Evolutionary conservation across 306 rosid genomes (phyloP).

Genomic region (Chamaecrista fasciculata): DNA sequence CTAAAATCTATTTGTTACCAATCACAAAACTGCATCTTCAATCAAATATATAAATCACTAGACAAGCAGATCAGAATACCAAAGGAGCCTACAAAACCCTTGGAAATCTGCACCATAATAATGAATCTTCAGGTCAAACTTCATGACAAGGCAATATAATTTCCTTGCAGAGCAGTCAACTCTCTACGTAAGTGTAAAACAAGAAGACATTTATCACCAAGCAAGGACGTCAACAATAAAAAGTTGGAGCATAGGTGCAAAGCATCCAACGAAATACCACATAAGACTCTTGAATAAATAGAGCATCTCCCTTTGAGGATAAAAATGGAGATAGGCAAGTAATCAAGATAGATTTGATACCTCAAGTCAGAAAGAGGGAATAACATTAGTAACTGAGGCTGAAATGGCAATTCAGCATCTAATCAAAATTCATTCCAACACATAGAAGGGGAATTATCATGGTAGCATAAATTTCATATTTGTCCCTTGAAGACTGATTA

Average conservation of each 20-base stretch:
- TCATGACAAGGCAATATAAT: neutral
- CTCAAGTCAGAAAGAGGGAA: neutral
- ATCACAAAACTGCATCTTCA: slow-evolving; percentile 2
- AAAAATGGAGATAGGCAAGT: neutral
- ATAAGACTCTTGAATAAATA: neutral
- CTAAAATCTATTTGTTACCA: neutral
- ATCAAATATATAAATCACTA: neutral
- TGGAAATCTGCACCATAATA: neutral
- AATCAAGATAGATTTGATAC: neutral
- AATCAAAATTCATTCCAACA: slow-evolving; percentile 1
- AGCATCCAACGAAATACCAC: neutral
- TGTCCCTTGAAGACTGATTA: neutral
- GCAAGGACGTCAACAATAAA: neutral
- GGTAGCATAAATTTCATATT: slow-evolving; percentile 16
- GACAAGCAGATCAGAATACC: neutral
- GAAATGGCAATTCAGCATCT: slow-evolving; percentile 11
- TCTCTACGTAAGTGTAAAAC: neutral
- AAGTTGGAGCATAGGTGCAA: neutral
- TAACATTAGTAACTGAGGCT: neutral
- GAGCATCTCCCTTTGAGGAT: neutral
- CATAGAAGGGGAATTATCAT: neutral
- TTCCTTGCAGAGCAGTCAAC: neutral
- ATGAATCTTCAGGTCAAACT: neutral
- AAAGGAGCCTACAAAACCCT: neutral
- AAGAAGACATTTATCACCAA: neutral